Base-by-base conservation (phyloP, 108 stramenopile species). In the Skeletonema tropicum region DNA sequence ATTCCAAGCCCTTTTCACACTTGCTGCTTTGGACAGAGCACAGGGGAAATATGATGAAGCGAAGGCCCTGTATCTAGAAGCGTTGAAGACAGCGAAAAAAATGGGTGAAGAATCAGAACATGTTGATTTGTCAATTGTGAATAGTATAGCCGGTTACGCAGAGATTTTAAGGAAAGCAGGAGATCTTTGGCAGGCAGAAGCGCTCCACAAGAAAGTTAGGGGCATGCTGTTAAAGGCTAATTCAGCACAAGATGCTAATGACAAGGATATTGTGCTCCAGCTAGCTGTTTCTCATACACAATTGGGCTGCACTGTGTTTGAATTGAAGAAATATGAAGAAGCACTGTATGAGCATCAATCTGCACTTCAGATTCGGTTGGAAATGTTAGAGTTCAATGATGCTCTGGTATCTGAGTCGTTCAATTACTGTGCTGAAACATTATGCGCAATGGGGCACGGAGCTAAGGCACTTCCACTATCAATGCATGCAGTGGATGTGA, bases 91-190 rank as follows among this genome's bases (percentile, higher is more conserved):
- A 6, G 71, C 71, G 7, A 63, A 42, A 14, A 64, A 29, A 25
- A 72, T 64, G 35, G 64, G 39, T 15, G 23, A 38, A 46, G 41
- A 42, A n/a, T 31, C 21, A 25, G 30, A 31, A 26, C 30, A 72
- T 10, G 35, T 64, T 6, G 64, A 65, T 15, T 45, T 72, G 14
- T 65, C 63, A 3, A 63, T 72, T n/a, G 55, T 64, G 8, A 29
- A 64, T 72, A 63, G 36, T 64, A 72, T 72, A 17, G 21, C 57
- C 30, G 57, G 71, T 17, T 72, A 59, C 17, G 71, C 57, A 3
- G 71, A 72, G 62, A 72, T 72, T 25, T 45, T 72, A 9, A 64
- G 71, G 15, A 72, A 72, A 6, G 62, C 62, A n/a, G 64, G 64
- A 48, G 71, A 72, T 31, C 31, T 72, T 14, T 64, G 45, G 63